Conservation (phyloP, 176 grass and related monocot genomes). For the Aegilops sharonensis region DNA sequence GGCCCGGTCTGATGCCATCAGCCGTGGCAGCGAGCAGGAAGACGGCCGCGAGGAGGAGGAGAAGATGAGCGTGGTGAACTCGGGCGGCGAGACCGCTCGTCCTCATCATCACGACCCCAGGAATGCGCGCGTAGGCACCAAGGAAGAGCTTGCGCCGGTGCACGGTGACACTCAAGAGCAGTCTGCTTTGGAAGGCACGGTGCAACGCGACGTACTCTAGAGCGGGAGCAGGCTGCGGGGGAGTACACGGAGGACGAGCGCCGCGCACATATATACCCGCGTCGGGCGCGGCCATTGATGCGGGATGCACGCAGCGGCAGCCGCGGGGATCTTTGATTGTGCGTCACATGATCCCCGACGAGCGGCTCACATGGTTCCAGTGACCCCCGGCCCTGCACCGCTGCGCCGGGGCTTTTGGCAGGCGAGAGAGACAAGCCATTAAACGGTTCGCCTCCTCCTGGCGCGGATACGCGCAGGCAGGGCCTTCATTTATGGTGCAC, state of each 20-base stretch:
- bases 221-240: neutral
- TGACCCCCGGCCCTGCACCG: conserved; percentile 2
- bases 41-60: neutral
- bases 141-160: too few species aligned
- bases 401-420: neutral
- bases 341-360: conserved; percentile 73
- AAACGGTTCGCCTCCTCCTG: neutral
- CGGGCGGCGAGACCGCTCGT: neutral
- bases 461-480: conserved; percentile 7
- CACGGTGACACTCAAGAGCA: neutral
- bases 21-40: conserved; percentile 32
- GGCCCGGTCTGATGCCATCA: conserved; percentile 41
- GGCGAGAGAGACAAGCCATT: conserved; percentile 2
- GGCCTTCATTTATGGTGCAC: neutral
- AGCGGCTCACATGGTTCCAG: conserved; percentile 44
- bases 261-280: neutral
- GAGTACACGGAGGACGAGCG: neutral
- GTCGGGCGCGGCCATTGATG: conserved; percentile 26
- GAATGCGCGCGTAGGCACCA: too few species aligned
- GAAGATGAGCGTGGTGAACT: neutral
- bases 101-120: too few species aligned
- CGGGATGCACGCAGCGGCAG: conserved; percentile 28
- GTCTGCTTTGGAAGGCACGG: neutral
- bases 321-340: conserved; percentile 56
- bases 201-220: neutral